Evolutionary conservation across 2,329 filamentous ascomycete genomes (phyloP), one percentile per base, ranked within the genome.

Genomic region (Fusarium bactridioides): DNA sequence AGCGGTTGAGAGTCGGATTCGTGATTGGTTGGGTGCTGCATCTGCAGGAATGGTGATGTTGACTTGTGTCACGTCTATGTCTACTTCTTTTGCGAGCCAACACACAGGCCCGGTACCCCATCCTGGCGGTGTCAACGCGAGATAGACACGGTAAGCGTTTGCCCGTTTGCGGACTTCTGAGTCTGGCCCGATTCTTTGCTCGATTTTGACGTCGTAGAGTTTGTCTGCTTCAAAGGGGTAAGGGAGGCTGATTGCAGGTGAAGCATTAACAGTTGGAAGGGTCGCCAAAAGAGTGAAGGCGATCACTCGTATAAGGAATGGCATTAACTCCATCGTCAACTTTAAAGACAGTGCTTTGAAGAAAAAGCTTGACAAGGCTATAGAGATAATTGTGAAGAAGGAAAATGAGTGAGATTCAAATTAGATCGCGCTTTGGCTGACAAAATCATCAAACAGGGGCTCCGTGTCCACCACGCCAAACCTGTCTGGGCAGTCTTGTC

Each of bases 11-110:
- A 76, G 60, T 23, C 25, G 29, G 10, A 70, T 59, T 15, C 56
- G 51, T n/a, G 73, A 45, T 11, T 74, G 66, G 25, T 76, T 47
- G 7, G 74, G 74, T 11, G 67, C 69, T 25, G 68, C 74, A 33
- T 77, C 74, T 33, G 73, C 64, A 16, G 74, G 74, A 38, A 76
- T 72, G 13, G 71, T 76, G n/a, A 76, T 67, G 56, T 74, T 76
- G 71, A 76, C 71, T 21, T 71, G 60, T 37, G 61, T 75, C 19
- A 61, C 58, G n/a, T 64, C 44, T 23, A 76, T 35, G 31, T 55
- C 60, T 31, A 65, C 57, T 7, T 33, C 47, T 25, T 73, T 71
- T 9, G 45, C 41, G 16, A 76, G 74, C 74, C 74, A 77, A 23
- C 75, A 77, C 31, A 60, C 65, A 9, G 75, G 58, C 1, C 73